A percentile compares a stretch with the other conserved stretches of the same genome.
These are phyloP conservation scores for Colletotrichum theobromicola DNA, from an alignment of 2,329 filamentous ascomycete species.

Conservation along the genomic window DNA sequence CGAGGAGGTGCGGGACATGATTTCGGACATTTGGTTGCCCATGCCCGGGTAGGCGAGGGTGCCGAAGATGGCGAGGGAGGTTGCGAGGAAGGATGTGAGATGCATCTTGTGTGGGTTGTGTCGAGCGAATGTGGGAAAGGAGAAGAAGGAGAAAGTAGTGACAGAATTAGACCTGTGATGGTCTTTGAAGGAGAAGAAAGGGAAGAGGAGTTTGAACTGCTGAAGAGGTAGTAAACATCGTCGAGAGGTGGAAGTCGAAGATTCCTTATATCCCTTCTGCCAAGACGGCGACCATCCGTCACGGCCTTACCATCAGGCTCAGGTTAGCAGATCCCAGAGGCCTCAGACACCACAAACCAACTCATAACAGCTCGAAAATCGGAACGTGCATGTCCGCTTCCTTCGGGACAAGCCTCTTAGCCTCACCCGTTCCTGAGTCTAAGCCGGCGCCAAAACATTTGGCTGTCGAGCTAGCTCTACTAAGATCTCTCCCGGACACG, in stretches of 20 bases:
- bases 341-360: background rate
- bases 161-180: background rate
- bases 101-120: conserved; percentile 3
- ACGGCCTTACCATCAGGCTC: background rate
- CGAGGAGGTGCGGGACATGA: conserved; percentile 13
- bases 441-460: background rate
- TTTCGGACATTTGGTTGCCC: conserved; percentile 21
- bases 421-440: background rate
- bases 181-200: background rate
- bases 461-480: background rate
- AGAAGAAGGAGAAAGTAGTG: background rate
- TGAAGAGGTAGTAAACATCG: background rate
- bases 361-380: background rate
- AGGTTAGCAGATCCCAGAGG: background rate
- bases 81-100: conserved; percentile 14
- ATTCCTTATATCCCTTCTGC: conserved; percentile 3
- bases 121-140: background rate
- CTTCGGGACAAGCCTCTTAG: conserved; percentile 1
- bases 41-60: conserved; percentile 23
- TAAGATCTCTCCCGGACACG: background rate
- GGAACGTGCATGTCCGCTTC: conserved; percentile 3
- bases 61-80: conserved; percentile 19
- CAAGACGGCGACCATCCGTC: background rate
- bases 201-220: background rate
- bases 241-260: background rate